Percentiles rank a stretch among this genome's conserved stretches.
Conservation (phyloP, 345 rosid genomes). For the Conringia planisiliqua region DNA sequence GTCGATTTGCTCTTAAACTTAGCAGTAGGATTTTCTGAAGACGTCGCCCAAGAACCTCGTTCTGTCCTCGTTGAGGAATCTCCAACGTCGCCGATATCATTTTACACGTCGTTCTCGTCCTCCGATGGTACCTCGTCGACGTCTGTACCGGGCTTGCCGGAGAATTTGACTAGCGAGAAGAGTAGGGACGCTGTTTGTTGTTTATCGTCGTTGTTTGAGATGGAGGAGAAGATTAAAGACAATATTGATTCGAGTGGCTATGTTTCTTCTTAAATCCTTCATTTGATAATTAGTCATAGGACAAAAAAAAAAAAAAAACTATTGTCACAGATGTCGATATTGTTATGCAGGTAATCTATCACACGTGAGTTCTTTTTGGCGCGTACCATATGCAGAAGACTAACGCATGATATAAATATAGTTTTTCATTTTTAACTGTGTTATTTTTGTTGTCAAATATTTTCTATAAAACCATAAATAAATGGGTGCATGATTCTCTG, state of each 20-base stretch:
- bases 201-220: conserved; percentile 29
- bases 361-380: neutral
- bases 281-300: neutral
- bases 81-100: conserved; percentile 15
- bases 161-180: conserved; percentile 4
- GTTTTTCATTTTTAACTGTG: no score
- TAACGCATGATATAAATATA: neutral
- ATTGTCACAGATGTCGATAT: neutral
- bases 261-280: neutral
- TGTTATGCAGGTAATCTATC: neutral
- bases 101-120: conserved; percentile 21
- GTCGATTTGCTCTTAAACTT: conserved; percentile 52
- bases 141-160: conserved; percentile 4
- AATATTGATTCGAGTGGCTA: neutral
- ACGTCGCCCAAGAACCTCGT: conserved; percentile 6
- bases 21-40: neutral
- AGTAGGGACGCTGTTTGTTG: conserved; percentile 7
- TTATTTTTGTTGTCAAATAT: no score
- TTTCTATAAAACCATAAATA: no score
- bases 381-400: neutral
- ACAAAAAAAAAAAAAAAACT: neutral
- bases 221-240: conserved; percentile 24
- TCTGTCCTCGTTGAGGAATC: conserved; percentile 8
- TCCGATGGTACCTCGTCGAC: conserved; percentile 18
- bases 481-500: no score